A percentile compares a stretch with the other conserved stretches of the same genome.
These are phyloP conservation scores for Delitschia confertaspora DNA, from an alignment of 495 filamentous ascomycete species.

Conservation along the genomic window DNA sequence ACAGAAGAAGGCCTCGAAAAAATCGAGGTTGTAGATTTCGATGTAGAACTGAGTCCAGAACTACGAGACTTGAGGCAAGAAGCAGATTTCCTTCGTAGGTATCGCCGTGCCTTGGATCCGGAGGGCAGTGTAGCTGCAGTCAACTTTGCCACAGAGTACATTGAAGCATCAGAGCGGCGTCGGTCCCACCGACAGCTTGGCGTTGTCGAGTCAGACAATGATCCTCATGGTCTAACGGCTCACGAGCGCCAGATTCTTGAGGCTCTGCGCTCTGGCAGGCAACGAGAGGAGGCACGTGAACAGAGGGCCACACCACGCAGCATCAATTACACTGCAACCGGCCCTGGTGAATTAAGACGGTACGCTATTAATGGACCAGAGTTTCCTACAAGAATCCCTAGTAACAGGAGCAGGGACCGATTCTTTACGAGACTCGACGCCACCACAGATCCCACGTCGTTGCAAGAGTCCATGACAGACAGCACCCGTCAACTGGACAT, in stretches of 20 bases:
- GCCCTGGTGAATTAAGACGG: constrained; percentile 10
- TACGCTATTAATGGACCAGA: constrained; percentile 21
- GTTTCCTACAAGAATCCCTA: constrained; percentile 5
- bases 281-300: constrained; percentile 31
- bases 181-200: constrained; percentile 27
- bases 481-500: background rate
- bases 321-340: constrained; percentile 39
- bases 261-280: constrained; percentile 40
- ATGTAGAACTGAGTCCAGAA: constrained; percentile 37
- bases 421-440: background rate
- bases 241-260: constrained; percentile 53
- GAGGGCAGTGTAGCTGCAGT: constrained; percentile 32
- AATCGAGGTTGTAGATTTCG: constrained; percentile 26
- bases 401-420: constrained; percentile 2
- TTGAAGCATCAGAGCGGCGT: constrained; percentile 33
- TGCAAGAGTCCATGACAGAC: constrained; percentile 1
- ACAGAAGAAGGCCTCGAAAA: constrained; percentile 45
- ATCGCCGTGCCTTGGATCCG: constrained; percentile 34
- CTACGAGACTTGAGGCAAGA: constrained; percentile 31
- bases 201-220: constrained; percentile 31
- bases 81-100: constrained; percentile 34
- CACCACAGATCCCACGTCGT: no score
- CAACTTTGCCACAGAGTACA: constrained; percentile 37
- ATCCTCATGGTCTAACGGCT: constrained; percentile 45
- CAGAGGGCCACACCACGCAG: constrained; percentile 29